Base-by-base conservation (phyloP, 352 stramenopile genomes). In the Aphanomyces stellatus region DNA sequence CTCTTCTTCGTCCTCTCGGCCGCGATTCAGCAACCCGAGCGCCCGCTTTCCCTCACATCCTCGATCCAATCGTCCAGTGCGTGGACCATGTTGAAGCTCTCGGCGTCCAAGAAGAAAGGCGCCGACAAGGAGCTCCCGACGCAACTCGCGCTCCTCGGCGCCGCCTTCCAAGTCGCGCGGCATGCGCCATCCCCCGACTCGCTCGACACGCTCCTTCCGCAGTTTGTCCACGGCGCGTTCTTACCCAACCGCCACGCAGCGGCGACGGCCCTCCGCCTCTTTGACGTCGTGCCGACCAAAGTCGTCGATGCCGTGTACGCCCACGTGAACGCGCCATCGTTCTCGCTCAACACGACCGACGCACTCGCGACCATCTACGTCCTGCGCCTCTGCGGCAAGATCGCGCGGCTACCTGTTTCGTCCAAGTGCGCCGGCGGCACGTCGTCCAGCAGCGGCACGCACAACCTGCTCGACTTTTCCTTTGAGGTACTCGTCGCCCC, bases 351-450 rank as follows among this genome's bases (percentile, higher is more conserved):
- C 35, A 67, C 60, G 27, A n/a, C 73, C 13, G 82, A 93, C 35
- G 72, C 74, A 8, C 67, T 93, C 41, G 78, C 84, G 5, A 84
- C 79, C n/a, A 72, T 87, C 22, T 88, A 90, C 57, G 30, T 93
- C 46, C 46, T 93, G 46, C 74, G 74, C 0, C 68, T 93, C 3
- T 81, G 71, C 24, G 84, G 82, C 0, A 77, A 84, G 61, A 72
- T 91, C 69, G 77, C 72, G 42, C 82, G 84, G 0, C 65, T 90
- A 15, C 76, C 76, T 1, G 48, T 72, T 1, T n/a, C n/a, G 2
- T 43, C 51, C 34, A 28, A 35, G 17, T 51, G 48, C 13, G 30
- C 40, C 28, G 35, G 27, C 40, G 62, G 46, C 17, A 28, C 31
- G 3, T n/a, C 42, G 3, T 61, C 53, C 13, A 65, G 53, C n/a